A percentile compares a stretch with the other conserved stretches of the same genome.
Conservation (phyloP, 2,329 filamentous ascomycete genomes). For the Keithomyces neogunnii region DNA sequence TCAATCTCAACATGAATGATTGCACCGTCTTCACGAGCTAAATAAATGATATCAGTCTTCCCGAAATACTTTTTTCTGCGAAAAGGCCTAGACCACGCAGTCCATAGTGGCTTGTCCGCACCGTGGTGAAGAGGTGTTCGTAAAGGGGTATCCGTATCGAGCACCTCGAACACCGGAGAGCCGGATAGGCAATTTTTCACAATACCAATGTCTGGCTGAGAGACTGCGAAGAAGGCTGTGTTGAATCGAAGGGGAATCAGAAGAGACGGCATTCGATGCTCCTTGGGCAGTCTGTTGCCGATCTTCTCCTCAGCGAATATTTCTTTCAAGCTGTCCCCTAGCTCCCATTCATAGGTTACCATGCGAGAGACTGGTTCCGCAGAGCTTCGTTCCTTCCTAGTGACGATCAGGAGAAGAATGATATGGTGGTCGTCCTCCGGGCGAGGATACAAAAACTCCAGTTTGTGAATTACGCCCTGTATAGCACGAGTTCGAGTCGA, state of each 20-base stretch:
- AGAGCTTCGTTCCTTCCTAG: slow-evolving; percentile 28
- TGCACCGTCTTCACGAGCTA: slow-evolving; percentile 80
- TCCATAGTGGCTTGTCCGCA: slow-evolving; percentile 56
- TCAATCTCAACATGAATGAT: slow-evolving; percentile 66
- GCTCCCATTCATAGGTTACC: slow-evolving; percentile 53
- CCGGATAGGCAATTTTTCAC: slow-evolving; percentile 47
- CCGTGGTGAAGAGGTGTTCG: slow-evolving; percentile 40
- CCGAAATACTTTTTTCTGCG: slow-evolving; percentile 55
- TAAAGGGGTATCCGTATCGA: slow-evolving; percentile 31
- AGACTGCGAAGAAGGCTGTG: slow-evolving; percentile 64
- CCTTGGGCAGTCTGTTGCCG: slow-evolving; percentile 41
- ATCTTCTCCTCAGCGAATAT: slow-evolving; percentile 38
- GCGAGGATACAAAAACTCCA: slow-evolving; percentile 75
- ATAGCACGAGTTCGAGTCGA: slow-evolving; percentile 35
- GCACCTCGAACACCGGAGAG: slow-evolving; percentile 36
- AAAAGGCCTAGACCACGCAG: slow-evolving; percentile 73
- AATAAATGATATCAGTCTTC: slow-evolving; percentile 69
- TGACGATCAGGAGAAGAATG: slow-evolving; percentile 62
- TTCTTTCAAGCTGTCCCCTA: slow-evolving; percentile 36
- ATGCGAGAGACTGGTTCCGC: slow-evolving; percentile 34
- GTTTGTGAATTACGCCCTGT: slow-evolving; percentile 69
- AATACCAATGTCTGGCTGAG: slow-evolving; percentile 47
- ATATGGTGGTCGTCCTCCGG: slow-evolving; percentile 59
- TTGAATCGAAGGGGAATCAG: slow-evolving; percentile 63
- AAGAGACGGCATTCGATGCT: slow-evolving; percentile 55